Evolutionary conservation across 75 land plant species (phyloP).

Genomic region (Sequoiadendron giganteum): DNA sequence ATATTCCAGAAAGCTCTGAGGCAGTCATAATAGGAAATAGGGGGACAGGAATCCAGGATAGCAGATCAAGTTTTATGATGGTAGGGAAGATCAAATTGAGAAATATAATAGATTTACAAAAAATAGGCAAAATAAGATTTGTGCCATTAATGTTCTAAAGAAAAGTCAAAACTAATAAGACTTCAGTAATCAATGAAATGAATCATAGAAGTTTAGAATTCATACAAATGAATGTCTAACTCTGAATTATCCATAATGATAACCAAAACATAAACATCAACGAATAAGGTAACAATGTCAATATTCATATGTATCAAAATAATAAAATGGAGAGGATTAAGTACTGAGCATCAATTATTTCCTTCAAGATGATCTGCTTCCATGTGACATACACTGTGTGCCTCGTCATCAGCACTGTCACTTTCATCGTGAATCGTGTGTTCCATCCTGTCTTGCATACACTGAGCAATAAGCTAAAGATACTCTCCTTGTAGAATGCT

Average conservation of each 20-base stretch:
- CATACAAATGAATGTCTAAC: neutral
- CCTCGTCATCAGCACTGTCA: too few relatives aligned
- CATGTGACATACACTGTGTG: neutral
- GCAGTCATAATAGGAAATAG: neutral
- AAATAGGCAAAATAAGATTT: neutral
- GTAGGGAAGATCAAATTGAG: neutral
- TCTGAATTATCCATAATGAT: too few relatives aligned
- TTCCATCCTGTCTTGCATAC: too few relatives aligned
- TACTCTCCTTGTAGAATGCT: too few relatives aligned
- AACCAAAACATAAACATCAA: neutral
- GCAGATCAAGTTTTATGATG: neutral
- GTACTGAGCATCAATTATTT: neutral
- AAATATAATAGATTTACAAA: neutral
- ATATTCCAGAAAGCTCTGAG: neutral
- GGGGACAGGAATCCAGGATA: neutral
- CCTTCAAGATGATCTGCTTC: neutral
- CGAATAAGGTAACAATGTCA: neutral
- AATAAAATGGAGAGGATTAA: too few relatives aligned
- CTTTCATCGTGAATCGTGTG: too few relatives aligned
- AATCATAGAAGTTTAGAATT: neutral
- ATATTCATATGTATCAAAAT: neutral
- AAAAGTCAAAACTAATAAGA: too few relatives aligned
- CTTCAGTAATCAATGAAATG: neutral
- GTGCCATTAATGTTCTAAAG: neutral
- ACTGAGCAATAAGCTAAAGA: too few relatives aligned